phyloP scores from a whole-genome alignment of 2,329 filamentous ascomycete genomes.

The Cryphonectria nitschkei region DNA sequence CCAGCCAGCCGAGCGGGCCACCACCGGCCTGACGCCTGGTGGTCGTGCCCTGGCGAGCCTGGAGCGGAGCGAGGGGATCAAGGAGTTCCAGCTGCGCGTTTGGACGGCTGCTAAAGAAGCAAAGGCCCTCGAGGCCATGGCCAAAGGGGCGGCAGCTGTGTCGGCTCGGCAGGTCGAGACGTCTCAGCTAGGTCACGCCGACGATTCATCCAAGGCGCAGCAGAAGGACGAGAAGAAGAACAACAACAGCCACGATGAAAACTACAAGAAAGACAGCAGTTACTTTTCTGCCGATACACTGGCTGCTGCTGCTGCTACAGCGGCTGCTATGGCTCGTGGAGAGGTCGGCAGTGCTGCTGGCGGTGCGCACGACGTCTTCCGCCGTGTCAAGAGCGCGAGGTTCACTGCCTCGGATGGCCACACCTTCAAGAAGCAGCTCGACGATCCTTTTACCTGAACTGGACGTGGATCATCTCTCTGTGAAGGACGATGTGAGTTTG shows the following conservation, averaged over 20 bases:
- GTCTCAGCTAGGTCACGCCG: background rate
- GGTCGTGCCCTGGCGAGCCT: background rate
- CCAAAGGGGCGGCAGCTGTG: background rate
- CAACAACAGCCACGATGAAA: background rate
- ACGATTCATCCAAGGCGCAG: background rate
- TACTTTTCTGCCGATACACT: background rate
- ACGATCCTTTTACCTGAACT: background rate
- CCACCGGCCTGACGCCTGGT: background rate
- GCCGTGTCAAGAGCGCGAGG: background rate
- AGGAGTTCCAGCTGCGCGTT: conserved; percentile 13
- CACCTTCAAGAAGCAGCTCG: background rate
- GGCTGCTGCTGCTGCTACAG: background rate
- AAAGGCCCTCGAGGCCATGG: background rate
- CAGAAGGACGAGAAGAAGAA: conserved; percentile 5
- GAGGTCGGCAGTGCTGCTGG: background rate
- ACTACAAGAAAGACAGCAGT: background rate
- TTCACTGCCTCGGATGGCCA: background rate
- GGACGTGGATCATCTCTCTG: background rate
- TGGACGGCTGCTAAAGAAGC: conserved; percentile 3
- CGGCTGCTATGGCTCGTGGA: background rate
- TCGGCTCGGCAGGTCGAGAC: background rate
- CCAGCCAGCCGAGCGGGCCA: background rate
- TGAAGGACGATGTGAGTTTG: background rate
- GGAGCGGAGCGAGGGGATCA: conserved; percentile 12
- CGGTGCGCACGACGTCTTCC: background rate